phyloP scores from a whole-genome alignment of 2,329 filamentous ascomycete genomes.

The Aspergillus alliaceus region DNA sequence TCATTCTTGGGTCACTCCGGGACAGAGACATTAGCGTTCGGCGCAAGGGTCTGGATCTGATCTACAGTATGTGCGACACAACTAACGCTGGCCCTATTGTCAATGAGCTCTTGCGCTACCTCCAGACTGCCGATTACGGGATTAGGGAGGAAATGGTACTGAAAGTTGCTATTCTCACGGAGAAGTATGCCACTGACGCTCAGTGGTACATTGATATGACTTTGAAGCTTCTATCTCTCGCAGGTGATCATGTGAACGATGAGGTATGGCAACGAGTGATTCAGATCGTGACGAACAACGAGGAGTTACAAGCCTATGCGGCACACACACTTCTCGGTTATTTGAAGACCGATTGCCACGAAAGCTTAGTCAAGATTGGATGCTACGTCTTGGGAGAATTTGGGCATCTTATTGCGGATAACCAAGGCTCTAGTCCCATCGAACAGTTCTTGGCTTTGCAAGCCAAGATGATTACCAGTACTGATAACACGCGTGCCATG shows the following conservation, averaged over 20 bases:
- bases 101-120: constrained; percentile 86
- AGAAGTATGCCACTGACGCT: constrained; percentile 97
- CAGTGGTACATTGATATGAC: constrained; percentile 99
- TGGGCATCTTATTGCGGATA: constrained; percentile 92
- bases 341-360: constrained; percentile 89
- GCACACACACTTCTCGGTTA: constrained; percentile 91
- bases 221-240: constrained; percentile 88
- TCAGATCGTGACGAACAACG: constrained; percentile 98
- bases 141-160: constrained; percentile 99
- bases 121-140: constrained; percentile 95
- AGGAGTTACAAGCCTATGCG: constrained; percentile 94
- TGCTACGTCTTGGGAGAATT: constrained; percentile 96
- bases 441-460: constrained; percentile 95
- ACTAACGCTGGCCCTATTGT: constrained; percentile 94
- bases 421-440: constrained; percentile 87
- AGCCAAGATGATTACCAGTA: constrained; percentile 83
- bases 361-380: constrained; percentile 96
- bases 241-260: constrained; percentile 96
- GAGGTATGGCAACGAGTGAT: constrained; percentile 99
- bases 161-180: constrained; percentile 96
- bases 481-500: constrained; percentile 86
- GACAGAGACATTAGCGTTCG: constrained; percentile 97
- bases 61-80: constrained; percentile 99
- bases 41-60: constrained; percentile 87
- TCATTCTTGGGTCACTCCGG: constrained; percentile 90